Evolutionary conservation across 352 stramenopile species (phyloP).

Genomic region (Phytophthora sp.): DNA sequence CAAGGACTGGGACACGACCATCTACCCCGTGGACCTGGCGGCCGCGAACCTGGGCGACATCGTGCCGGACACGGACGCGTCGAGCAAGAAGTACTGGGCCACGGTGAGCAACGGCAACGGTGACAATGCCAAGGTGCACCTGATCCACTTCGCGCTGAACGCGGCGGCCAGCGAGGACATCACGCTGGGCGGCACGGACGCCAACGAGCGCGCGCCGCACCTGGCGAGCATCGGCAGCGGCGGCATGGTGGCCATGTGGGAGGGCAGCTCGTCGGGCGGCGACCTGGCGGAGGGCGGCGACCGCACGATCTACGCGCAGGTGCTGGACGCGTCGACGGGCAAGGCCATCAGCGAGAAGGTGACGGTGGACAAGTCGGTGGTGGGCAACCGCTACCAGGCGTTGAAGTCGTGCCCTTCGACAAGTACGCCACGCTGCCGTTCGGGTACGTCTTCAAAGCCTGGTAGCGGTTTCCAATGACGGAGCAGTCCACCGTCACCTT

Average conservation of each 20-base stretch:
- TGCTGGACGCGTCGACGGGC: slow-evolving; percentile 35
- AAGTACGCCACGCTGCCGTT: slow-evolving; percentile 55
- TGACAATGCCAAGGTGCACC: slow-evolving; percentile 55
- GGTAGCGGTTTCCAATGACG: slow-evolving; percentile 57
- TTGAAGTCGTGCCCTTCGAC: slow-evolving; percentile 43
- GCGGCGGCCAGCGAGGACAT: slow-evolving; percentile 54
- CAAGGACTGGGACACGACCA: slow-evolving; percentile 52
- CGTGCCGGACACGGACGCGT: slow-evolving; percentile 32
- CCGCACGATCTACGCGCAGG: slow-evolving; percentile 56
- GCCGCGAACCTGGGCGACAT: slow-evolving; percentile 61
- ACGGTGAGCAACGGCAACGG: slow-evolving; percentile 61
- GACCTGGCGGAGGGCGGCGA: slow-evolving; percentile 34
- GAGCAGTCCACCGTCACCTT: slow-evolving; percentile 34
- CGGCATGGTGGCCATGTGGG: slow-evolving; percentile 55
- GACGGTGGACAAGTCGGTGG: slow-evolving; percentile 32
- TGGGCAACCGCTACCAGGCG: too few relatives aligned
- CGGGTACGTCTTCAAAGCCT: slow-evolving; percentile 49
- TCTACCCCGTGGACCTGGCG: slow-evolving; percentile 61
- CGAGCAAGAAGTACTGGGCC: slow-evolving; percentile 62
- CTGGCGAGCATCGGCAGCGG: slow-evolving; percentile 45
- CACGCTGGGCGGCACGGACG: slow-evolving; percentile 46
- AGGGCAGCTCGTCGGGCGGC: slow-evolving; percentile 44
- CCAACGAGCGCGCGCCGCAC: slow-evolving; percentile 62
- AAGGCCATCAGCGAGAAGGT: slow-evolving; percentile 36
- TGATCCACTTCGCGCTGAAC: slow-evolving; percentile 65